A percentile compares a stretch with the other conserved stretches of the same genome.
These are phyloP conservation scores for Pseudomassariella vexata DNA, from an alignment of 2,329 filamentous ascomycete genomes.

Conservation along the genomic window DNA sequence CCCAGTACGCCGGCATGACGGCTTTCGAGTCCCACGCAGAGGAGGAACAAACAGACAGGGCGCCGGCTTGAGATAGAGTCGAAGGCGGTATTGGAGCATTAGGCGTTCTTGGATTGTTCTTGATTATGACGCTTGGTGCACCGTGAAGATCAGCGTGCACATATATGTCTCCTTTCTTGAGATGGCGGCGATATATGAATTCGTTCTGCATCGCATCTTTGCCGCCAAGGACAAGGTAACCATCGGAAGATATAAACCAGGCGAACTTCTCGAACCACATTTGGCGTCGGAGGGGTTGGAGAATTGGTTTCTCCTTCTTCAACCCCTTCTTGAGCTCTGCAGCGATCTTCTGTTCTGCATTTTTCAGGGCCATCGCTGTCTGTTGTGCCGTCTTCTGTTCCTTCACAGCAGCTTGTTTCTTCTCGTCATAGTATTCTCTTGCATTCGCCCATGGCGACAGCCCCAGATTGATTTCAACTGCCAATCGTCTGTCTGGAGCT, in stretches of 20 bases:
- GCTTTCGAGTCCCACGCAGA: constrained; percentile 95
- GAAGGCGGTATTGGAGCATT: constrained; percentile 87
- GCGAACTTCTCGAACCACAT: constrained; percentile 97
- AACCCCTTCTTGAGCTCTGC: constrained; percentile 80
- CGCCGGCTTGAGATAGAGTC: constrained; percentile 85
- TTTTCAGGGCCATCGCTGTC: constrained; percentile 78
- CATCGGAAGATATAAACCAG: constrained; percentile 94
- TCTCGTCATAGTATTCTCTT: constrained; percentile 85
- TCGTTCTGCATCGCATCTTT: constrained; percentile 88
- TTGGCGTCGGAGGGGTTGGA: constrained; percentile 75
- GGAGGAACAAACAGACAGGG: constrained; percentile 76
- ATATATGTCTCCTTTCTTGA: constrained; percentile 86
- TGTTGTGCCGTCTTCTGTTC: constrained; percentile 81
- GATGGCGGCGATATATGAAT: constrained; percentile 78
- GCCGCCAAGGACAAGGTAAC: constrained; percentile 84
- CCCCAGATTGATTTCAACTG: constrained; percentile 79
- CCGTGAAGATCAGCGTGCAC: constrained; percentile 86
- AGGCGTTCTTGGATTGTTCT: constrained; percentile 72
- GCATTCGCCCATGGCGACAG: constrained; percentile 86
- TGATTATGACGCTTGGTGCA: constrained; percentile 80
- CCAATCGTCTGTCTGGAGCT: constrained; percentile 47
- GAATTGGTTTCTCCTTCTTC: constrained; percentile 84
- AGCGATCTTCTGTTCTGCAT: constrained; percentile 80
- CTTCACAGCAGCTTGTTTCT: constrained; percentile 76
- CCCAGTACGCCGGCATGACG: constrained; percentile 95